These are phyloP conservation scores for Magnaporthiopsis incrustans DNA, from an alignment of 2,329 filamentous ascomycete genomes.

Conservation along the genomic window DNA sequence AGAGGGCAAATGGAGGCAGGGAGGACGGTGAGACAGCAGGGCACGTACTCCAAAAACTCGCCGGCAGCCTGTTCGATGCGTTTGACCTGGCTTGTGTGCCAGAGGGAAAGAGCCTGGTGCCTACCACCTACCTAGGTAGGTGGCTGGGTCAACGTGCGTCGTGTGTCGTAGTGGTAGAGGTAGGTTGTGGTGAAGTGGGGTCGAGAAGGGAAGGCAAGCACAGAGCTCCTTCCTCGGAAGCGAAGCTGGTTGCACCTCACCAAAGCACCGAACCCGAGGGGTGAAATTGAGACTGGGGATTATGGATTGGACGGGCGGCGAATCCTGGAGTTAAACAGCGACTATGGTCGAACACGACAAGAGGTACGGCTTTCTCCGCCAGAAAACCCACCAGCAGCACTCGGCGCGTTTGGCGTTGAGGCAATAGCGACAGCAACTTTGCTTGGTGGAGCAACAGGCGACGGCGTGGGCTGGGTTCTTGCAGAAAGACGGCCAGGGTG, in stretches of 20 bases:
- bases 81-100: neutral
- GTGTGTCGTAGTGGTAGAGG: neutral
- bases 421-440: neutral
- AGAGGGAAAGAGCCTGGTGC: neutral
- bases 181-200: neutral
- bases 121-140: neutral
- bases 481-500: neutral
- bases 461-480: neutral
- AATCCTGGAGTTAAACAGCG: neutral
- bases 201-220: neutral
- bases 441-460: neutral
- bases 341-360: neutral
- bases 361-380: neutral
- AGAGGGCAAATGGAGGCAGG: neutral
- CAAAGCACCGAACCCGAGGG: neutral
- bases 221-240: neutral
- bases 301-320: neutral
- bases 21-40: neutral
- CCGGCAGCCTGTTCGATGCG: neutral
- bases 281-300: neutral
- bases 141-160: neutral
- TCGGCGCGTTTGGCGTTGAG: neutral
- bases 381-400: neutral
- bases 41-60: neutral
- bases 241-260: neutral